These are phyloP conservation scores for Coniochaeta sp. DNA, from an alignment of 2,329 filamentous ascomycete species.

Conservation along the genomic window DNA sequence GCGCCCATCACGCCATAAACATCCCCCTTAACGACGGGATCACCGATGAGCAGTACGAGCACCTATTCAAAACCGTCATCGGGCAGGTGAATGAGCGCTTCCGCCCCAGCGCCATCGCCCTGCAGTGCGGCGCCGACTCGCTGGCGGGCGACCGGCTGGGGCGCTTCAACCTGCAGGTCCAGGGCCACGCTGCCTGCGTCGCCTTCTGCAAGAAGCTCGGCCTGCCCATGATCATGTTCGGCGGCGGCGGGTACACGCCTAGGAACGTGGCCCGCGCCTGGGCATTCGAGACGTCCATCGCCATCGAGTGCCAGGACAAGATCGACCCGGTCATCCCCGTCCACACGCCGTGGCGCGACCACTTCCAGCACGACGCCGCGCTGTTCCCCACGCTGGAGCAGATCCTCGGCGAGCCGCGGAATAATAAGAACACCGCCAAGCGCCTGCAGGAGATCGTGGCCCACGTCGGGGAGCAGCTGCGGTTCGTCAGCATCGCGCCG, in stretches of 20 bases:
- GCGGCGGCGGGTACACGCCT: conserved; percentile 93
- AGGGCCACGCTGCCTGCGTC: conserved; percentile 88
- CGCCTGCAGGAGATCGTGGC: conserved; percentile 70
- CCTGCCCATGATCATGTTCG: conserved; percentile 81
- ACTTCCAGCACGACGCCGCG: conserved; percentile 73
- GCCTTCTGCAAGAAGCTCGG: conserved; percentile 76
- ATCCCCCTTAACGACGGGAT: conserved; percentile 88
- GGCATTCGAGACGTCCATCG: conserved; percentile 93
- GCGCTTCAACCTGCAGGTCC: conserved; percentile 93
- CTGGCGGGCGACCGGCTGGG: conserved; percentile 89
- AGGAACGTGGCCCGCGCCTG: conserved; percentile 94
- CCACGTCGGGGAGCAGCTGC: conserved; percentile 75
- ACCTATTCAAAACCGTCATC: conserved; percentile 77
- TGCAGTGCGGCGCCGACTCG: conserved; percentile 94
- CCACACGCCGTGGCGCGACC: conserved; percentile 77
- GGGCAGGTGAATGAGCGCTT: conserved; percentile 74
- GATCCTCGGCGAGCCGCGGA: conserved; percentile 57
- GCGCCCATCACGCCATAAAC: conserved; percentile 84
- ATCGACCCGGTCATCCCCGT: conserved; percentile 68
- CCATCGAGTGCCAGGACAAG: conserved; percentile 65
- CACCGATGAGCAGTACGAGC: conserved; percentile 80
- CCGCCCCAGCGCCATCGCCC: conserved; percentile 81
- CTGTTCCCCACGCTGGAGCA: conserved; percentile 82
- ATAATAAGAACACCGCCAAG: conserved; percentile 74
- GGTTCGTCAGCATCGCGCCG: conserved; percentile 77